Evolutionary conservation across 2,329 filamentous ascomycete species (phyloP).

Genomic region (Aspergillus viridinutans): DNA sequence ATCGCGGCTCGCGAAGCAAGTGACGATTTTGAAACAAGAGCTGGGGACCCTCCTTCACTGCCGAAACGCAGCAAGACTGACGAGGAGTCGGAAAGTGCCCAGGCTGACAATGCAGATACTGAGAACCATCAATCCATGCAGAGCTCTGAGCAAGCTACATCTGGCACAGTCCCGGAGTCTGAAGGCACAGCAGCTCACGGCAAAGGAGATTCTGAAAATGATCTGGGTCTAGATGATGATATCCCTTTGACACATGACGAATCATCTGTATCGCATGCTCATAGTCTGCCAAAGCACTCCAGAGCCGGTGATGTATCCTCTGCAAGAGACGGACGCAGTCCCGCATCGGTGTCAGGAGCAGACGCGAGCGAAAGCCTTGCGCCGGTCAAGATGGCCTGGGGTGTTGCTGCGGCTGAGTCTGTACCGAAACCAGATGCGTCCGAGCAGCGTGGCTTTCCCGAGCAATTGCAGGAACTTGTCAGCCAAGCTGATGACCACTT

Average conservation of each 20-base stretch:
- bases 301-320: background rate
- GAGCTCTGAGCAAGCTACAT: too few relatives aligned
- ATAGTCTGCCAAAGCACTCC: background rate
- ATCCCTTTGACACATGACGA: too few relatives aligned
- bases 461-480: constrained; percentile 49
- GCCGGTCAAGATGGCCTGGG: constrained; percentile 39
- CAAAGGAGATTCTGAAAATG: background rate
- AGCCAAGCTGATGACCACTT: constrained; percentile 51
- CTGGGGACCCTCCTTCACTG: constrained; percentile 31
- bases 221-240: background rate
- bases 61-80: constrained; percentile 17
- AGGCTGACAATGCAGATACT: background rate
- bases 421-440: constrained; percentile 43
- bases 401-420: constrained; percentile 49
- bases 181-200: background rate
- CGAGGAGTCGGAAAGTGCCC: background rate
- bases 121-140: too few relatives aligned
- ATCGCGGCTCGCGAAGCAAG: constrained; percentile 67
- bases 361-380: background rate
- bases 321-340: constrained; percentile 15
- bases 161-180: too few relatives aligned
- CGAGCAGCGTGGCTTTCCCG: constrained; percentile 48
- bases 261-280: background rate
- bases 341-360: background rate
- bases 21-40: constrained; percentile 72